Percentiles rank a stretch among this genome's conserved stretches.
Conservation (phyloP, 257 asterid genomes). For the Verbena officinalis region DNA sequence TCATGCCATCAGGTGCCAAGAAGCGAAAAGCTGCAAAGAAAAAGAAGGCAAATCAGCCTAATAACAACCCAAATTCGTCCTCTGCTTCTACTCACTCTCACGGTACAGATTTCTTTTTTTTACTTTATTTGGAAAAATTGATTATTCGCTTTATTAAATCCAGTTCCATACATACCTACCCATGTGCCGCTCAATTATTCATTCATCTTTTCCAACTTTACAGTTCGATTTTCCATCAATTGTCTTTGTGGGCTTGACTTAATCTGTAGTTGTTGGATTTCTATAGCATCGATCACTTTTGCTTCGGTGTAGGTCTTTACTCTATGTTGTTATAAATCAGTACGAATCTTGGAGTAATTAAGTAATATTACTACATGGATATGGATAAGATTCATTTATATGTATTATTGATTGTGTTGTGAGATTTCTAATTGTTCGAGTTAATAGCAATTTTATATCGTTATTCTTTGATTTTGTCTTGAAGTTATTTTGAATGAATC, state of each 20-base stretch:
- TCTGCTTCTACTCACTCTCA: conserved; percentile 32
- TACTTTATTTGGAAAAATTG: conserved; percentile 25
- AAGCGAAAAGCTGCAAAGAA: conserved; percentile 73
- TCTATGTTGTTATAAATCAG: conserved; percentile 19
- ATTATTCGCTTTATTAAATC: conserved; percentile 22
- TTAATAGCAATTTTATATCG: background rate
- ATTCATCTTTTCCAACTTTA: conserved; percentile 38
- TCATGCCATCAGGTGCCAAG: conserved; percentile 78
- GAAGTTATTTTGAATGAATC: conserved; percentile 23
- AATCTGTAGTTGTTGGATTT: conserved; percentile 21
- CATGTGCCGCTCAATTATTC: conserved; percentile 43
- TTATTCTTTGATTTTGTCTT: conserved; percentile 16
- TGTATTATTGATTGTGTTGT: conserved; percentile 15
- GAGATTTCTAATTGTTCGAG: conserved; percentile 21
- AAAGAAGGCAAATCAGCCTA: conserved; percentile 47
- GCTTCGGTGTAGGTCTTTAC: conserved; percentile 7
- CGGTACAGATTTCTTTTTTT: conserved; percentile 35
- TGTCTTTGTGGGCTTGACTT: conserved; percentile 28
- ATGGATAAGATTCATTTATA: background rate
- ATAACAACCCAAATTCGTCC: conserved; percentile 30
- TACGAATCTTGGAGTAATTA: no score
- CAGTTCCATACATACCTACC: conserved; percentile 1
- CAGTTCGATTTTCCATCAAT: conserved; percentile 43
- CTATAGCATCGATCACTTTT: conserved; percentile 17
- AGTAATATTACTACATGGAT: background rate